Percentiles rank a stretch among this genome's conserved stretches.
These are phyloP conservation scores for Verbascum thapsus DNA, from an alignment of 257 asterid genomes.

Conservation along the genomic window DNA sequence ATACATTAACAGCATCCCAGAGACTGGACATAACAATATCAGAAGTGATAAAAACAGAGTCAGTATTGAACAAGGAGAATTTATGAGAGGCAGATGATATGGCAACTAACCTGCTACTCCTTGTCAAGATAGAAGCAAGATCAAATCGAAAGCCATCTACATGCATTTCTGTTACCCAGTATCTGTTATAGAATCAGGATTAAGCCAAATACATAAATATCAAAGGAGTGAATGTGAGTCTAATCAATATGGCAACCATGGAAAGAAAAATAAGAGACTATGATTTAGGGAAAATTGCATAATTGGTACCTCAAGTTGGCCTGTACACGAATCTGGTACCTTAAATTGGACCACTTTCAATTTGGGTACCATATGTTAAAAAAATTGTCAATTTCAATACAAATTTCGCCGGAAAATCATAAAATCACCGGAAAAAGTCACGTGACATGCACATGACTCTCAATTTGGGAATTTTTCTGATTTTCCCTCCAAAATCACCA, in stretches of 20 bases:
- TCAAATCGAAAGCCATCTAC: constrained; percentile 98
- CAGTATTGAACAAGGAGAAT: constrained; percentile 16
- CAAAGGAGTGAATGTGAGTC: constrained; percentile 32
- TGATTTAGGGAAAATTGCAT: too few species aligned
- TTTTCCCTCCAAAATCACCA: too few species aligned
- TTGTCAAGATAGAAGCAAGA: constrained; percentile 94
- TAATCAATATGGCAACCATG: constrained; percentile 23
- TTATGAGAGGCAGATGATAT: constrained; percentile 17
- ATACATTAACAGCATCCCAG: constrained; percentile 83
- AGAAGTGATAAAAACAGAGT: constrained; percentile 20
- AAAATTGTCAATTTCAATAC: too few species aligned
- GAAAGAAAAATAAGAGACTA: constrained; percentile 11
- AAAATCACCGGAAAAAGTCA: too few species aligned
- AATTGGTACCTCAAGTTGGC: too few species aligned
- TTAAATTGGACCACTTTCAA: too few species aligned
- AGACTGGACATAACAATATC: constrained; percentile 52
- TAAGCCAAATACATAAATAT: constrained; percentile 43
- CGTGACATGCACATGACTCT: too few species aligned
- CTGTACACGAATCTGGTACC: too few species aligned
- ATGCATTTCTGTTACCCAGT: constrained; percentile 97
- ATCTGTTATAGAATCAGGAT: constrained; percentile 59
- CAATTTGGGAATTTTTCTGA: too few species aligned
- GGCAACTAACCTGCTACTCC: constrained; percentile 86
- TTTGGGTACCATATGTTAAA: too few species aligned
- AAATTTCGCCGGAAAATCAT: too few species aligned